Evolutionary conservation across 2,329 filamentous ascomycete genomes (phyloP), one percentile per base, ranked within the genome.

Genomic region (Hymenoscyphus salicellus): DNA sequence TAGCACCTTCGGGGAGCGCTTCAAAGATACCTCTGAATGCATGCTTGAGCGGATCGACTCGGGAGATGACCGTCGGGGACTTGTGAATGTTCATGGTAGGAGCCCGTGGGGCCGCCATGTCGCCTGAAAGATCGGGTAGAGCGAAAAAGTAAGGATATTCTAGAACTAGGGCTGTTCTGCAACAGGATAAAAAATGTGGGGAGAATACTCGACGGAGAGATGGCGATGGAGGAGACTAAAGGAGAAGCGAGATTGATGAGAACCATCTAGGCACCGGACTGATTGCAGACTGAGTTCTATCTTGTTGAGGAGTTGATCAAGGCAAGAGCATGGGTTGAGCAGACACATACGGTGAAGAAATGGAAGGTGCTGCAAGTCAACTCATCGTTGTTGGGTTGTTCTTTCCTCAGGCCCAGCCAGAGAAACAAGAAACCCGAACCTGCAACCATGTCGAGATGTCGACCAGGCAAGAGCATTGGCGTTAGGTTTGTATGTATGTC

Each of bases 1-100:
- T 78, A 60, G 68, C 65, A 30, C 61, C 61, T 36, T 63, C 61
- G 23, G 55, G 55, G 20, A 63, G 61, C 4, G 55, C 7, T 3
- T 26, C 55, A 55, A 63, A 63, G 56, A 59, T 41, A n/a, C 23
- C 23, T 55, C 56, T 3, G 43, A 63, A 63, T 10, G 43, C 56
- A n/a, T 63, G 55, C 28, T 63, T 63, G 16, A 63, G 55, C 8
- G 61, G 61, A 23, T 63, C 55, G 30, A 41, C 55, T 36, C 41
- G 28, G 5, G 55, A 63, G 30, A 63, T n/a, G 17, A 43, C 52
- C 6, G 61, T 63, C 5, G 23, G 38, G 6, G 55, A 52, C 23
- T 36, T 57, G 56, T 63, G 26, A 16, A 63, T 63, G 56, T 63
- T 63, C 61, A 63, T 63, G 8, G 55, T 63, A 16, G 55, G 55